Conservation (phyloP, 352 stramenopile genomes). For the Phytophthora pluvialis region DNA sequence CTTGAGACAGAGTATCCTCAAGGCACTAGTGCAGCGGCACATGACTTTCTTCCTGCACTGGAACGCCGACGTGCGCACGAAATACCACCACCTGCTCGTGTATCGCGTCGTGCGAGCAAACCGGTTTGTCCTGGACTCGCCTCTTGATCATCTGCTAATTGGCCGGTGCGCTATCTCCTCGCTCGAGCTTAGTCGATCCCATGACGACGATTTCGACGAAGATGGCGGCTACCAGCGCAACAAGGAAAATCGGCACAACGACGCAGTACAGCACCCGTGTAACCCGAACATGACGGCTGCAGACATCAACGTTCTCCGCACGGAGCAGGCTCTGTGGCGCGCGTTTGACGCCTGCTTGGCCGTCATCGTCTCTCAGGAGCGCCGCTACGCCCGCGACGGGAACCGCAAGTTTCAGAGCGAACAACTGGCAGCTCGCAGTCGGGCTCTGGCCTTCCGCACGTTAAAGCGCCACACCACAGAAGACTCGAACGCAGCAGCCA, state of each 20-base stretch:
- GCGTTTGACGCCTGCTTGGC: slow-evolving; percentile 79
- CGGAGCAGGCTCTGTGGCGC: slow-evolving; percentile 76
- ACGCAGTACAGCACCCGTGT: slow-evolving; percentile 25
- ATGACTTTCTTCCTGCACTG: slow-evolving; percentile 84
- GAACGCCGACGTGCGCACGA: slow-evolving; percentile 71
- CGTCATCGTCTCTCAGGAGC: slow-evolving; percentile 66
- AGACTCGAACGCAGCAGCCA: slow-evolving; percentile 41
- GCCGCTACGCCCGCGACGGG: slow-evolving; percentile 54
- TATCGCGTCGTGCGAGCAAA: slow-evolving; percentile 69
- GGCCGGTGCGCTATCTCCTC: slow-evolving; percentile 55
- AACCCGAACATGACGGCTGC: slow-evolving; percentile 45
- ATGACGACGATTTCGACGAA: slow-evolving; percentile 39
- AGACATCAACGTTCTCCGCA: slow-evolving; percentile 56
- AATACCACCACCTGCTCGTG: slow-evolving; percentile 80
- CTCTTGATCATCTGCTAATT: slow-evolving; percentile 72
- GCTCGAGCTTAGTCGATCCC: slow-evolving; percentile 34
- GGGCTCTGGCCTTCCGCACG: slow-evolving; percentile 58
- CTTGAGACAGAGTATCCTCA: slow-evolving; percentile 68
- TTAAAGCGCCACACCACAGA: slow-evolving; percentile 51
- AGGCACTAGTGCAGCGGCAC: slow-evolving; percentile 75
- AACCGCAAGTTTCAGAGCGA: slow-evolving; percentile 72
- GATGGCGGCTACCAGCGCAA: slow-evolving; percentile 27
- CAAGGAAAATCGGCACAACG: slow-evolving; percentile 18
- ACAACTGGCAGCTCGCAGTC: slow-evolving; percentile 52
- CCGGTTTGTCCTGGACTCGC: slow-evolving; percentile 67